Base-by-base conservation (phyloP, 2,329 filamentous ascomycete species). In the Pyrenochaeta sp. region DNA sequence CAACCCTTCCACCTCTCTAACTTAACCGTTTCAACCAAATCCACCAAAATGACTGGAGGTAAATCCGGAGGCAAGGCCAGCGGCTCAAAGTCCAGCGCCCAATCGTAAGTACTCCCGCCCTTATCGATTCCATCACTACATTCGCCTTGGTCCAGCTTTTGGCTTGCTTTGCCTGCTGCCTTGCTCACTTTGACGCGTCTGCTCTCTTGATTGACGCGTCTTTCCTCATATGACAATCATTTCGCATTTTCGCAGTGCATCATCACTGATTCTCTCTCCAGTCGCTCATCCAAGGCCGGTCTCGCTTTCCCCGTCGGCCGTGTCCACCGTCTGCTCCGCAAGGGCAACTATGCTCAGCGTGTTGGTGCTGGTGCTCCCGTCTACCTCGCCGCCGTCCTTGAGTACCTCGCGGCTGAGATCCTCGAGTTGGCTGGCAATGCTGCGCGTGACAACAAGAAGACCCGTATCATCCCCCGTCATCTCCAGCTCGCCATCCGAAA, bases 361-460 rank as follows among this genome's bases (percentile, higher is more conserved):
- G 94, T 98, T 76, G 94, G 94, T 93, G 94, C 94, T 77, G 94
- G 91, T 84, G 94, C 94, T 71, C 94, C 94, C 67, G 94, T 98
- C 77, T 98, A 98, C 82, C 91, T 98, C 67, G 94, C 94, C 68
- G 94, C 94, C 55, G 95, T 99, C 54, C 92, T 99, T 49, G 95
- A 99, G 85, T 99, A 99, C 81, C 91, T 99, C 59, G 94, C 95
- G 72, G 95, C 95, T 69, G 95, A 99, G 86, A 97, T 99, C 74
- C 93, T 99, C 77, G 95, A 99, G 85, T 85, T 99, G 84, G 95
- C 95, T 81, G 95, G 95, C 75, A 99, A 99, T 82, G 95, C 95
- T 76, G 95, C 95, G 66, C 94, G 95, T 75, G 95, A 99, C 85
- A 97, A 98, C 90, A 99, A 99, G 92, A 98, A 98, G 91, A 99